These are phyloP conservation scores for Withania somnifera DNA, from an alignment of 305 asterid species.

Conservation along the genomic window DNA sequence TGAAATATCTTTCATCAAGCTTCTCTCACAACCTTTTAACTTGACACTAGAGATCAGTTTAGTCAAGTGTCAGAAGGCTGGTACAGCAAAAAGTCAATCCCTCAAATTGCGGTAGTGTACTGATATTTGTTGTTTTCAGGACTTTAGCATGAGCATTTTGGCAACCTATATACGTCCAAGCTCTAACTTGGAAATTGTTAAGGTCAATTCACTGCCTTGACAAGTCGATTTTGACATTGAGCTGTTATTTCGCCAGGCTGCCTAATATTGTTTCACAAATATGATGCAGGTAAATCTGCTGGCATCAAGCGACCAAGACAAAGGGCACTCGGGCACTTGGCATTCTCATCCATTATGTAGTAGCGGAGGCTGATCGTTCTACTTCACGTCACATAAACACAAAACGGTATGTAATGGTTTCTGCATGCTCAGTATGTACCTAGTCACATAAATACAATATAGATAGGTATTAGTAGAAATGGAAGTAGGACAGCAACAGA, in stretches of 20 bases:
- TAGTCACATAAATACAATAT: background rate
- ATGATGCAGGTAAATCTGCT: slow-evolving; percentile 62
- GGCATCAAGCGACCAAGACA: slow-evolving; percentile 42
- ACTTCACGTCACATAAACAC: background rate
- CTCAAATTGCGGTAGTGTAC: background rate
- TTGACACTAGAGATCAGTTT: background rate
- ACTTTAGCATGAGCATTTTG: slow-evolving; percentile 76
- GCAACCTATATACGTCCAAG: slow-evolving; percentile 76
- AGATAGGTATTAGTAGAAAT: background rate
- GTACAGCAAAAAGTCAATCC: background rate
- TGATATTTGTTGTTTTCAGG: slow-evolving; percentile 38
- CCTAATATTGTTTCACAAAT: slow-evolving; percentile 10
- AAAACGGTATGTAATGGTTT: background rate
- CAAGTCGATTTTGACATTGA: background rate
- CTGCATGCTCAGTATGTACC: background rate
- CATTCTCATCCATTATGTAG: slow-evolving; percentile 30
- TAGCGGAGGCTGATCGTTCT: slow-evolving; percentile 49
- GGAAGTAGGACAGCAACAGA: background rate
- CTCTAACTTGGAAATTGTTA: slow-evolving; percentile 75
- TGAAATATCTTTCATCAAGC: slow-evolving; percentile 1
- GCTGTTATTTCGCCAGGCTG: background rate
- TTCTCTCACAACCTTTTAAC: background rate
- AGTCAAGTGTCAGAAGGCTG: background rate
- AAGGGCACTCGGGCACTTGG: slow-evolving; percentile 26
- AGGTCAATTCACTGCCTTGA: slow-evolving; percentile 31